These are phyloP conservation scores for Trichosporon coremiiforme DNA, from an alignment of 1,284 basidiomycete genomes.

Conservation along the genomic window DNA sequence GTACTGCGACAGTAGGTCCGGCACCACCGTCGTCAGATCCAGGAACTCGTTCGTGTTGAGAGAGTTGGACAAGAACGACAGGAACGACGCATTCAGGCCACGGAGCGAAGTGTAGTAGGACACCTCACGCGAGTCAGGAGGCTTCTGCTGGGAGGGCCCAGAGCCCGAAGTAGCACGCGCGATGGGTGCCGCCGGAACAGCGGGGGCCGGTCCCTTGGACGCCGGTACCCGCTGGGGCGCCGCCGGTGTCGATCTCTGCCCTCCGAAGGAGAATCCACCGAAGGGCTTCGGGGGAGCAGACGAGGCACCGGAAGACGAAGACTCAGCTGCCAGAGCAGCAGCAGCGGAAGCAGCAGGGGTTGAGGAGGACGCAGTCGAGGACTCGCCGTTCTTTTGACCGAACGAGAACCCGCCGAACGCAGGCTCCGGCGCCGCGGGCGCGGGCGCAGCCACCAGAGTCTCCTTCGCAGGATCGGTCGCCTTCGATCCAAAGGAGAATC, in stretches of 20 bases:
- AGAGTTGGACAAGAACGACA: conserved; percentile 65
- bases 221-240: background rate
- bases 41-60: conserved; percentile 73
- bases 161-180: conserved; percentile 38
- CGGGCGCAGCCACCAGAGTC: background rate
- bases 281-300: conserved; percentile 31
- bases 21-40: conserved; percentile 62
- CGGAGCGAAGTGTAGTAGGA: conserved; percentile 74
- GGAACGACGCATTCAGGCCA: conserved; percentile 74
- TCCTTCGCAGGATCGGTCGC: background rate
- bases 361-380: background rate
- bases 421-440: conserved; percentile 26
- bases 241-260: background rate
- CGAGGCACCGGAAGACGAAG: conserved; percentile 22
- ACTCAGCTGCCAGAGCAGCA: conserved; percentile 16
- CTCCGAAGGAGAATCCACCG: conserved; percentile 36
- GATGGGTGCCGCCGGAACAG: conserved; percentile 30
- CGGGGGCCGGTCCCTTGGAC: conserved; percentile 22
- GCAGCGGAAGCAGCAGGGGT: conserved; percentile 15
- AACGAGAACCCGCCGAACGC: conserved; percentile 38
- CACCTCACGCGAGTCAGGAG: conserved; percentile 52
- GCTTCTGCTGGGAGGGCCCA: conserved; percentile 32
- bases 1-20: conserved; percentile 66
- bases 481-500: conserved; percentile 35
- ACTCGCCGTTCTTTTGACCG: conserved; percentile 21